Percentiles rank a stretch among this genome's conserved stretches.
Conservation (phyloP, 208 protist species). For the Leishmania gerbilli region DNA sequence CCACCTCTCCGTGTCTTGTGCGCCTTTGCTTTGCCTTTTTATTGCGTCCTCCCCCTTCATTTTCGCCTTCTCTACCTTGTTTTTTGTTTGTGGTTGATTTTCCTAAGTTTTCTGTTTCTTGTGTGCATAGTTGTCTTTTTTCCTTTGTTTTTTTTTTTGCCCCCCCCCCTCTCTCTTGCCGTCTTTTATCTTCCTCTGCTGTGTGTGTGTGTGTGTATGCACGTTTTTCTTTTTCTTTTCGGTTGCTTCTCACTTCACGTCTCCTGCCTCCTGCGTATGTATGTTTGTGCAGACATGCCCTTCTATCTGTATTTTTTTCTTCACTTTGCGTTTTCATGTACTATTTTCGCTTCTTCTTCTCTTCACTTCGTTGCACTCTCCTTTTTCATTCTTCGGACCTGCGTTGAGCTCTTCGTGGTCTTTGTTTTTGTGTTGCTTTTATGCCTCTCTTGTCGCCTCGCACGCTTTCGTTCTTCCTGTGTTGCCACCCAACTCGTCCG, state of each 20-base stretch:
- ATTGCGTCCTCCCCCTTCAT: constrained; percentile 5
- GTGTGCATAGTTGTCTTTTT: neutral
- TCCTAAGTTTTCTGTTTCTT: neutral
- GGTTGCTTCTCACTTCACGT: neutral
- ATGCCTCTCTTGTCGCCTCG: neutral
- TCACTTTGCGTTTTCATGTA: neutral
- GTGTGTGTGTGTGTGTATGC: neutral
- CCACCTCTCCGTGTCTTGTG: constrained; percentile 1
- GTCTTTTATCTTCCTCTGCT: neutral
- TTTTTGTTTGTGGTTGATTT: neutral
- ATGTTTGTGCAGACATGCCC: neutral
- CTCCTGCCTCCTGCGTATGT: neutral
- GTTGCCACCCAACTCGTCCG: neutral
- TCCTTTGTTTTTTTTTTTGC: neutral
- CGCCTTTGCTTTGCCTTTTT: neutral
- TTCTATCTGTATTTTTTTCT: neutral
- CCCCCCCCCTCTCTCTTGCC: neutral
- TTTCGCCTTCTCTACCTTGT: neutral
- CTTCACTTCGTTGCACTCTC: neutral
- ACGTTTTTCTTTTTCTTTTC: neutral
- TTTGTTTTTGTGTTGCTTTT: neutral
- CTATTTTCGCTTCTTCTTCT: neutral
- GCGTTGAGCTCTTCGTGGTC: neutral
- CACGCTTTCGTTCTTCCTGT: neutral
- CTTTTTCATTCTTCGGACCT: neutral